phyloP scores from a whole-genome alignment of 2,329 filamentous ascomycete species.

The Drechslera avenae region DNA sequence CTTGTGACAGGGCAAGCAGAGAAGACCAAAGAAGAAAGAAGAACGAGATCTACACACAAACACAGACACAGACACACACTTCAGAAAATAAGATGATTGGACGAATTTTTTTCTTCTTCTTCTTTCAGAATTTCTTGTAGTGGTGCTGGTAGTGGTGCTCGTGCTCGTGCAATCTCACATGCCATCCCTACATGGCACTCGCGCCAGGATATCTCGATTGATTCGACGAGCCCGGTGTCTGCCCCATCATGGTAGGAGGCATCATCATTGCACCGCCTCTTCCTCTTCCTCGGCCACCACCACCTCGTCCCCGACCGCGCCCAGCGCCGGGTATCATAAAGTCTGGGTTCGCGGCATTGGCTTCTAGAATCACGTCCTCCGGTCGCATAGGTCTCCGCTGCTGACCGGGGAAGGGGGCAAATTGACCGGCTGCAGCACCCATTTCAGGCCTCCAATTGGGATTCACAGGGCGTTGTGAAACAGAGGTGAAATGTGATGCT shows the following conservation, averaged over 20 bases:
- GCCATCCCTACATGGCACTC: constrained; percentile 36
- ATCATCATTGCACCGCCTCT: constrained; percentile 39
- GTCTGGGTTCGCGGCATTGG: constrained; percentile 72
- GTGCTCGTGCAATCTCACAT: not conserved
- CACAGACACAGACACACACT: too few species aligned
- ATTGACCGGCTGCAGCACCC: constrained; percentile 47
- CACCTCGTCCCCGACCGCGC: constrained; percentile 40
- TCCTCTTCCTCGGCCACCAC: constrained; percentile 29
- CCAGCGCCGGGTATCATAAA: constrained; percentile 70
- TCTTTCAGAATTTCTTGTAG: not conserved
- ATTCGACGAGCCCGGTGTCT: constrained; percentile 33
- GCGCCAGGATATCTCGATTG: constrained; percentile 43
- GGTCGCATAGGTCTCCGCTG: constrained; percentile 51
- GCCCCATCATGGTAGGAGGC: constrained; percentile 32
- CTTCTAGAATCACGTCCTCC: constrained; percentile 73
- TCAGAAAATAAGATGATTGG: too few species aligned
- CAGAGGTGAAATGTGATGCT: constrained; percentile 83
- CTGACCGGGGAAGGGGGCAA: constrained; percentile 35
- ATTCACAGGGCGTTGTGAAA: constrained; percentile 86
- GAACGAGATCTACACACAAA: too few species aligned
- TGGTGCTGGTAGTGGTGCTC: too few species aligned
- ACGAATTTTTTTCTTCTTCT: not conserved
- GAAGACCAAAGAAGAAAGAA: too few species aligned
- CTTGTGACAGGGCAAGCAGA: not conserved
- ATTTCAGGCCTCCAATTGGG: constrained; percentile 75